Evolutionary conservation across 345 rosid species (phyloP).

Genomic region (Euclidium syriacum): DNA sequence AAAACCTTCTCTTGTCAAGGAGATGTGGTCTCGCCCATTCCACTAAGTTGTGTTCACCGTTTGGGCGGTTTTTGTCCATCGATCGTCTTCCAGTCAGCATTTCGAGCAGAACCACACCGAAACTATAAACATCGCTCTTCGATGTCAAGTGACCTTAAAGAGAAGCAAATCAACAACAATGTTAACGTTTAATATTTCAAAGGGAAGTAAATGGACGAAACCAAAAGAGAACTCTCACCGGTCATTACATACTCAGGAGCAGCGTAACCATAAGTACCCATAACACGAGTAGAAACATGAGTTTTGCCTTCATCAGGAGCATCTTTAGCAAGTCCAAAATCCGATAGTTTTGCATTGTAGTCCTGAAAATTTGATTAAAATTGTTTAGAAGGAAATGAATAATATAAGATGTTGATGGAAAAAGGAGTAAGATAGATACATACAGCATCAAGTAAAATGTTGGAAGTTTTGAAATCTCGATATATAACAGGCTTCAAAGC

Average conservation of each 20-base stretch:
- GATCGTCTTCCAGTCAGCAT: constrained; percentile 74
- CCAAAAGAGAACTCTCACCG: constrained; percentile 46
- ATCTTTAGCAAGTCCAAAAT: constrained; percentile 98
- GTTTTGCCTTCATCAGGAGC: constrained; percentile 99
- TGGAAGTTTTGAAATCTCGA: constrained; percentile 83
- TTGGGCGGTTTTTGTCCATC: constrained; percentile 78
- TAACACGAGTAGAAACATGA: constrained; percentile 95
- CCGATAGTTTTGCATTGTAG: constrained; percentile 92
- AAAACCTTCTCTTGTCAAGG: constrained; percentile 70
- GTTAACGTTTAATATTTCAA: not conserved
- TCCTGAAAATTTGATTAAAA: constrained; percentile 43
- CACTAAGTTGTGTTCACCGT: constrained; percentile 73
- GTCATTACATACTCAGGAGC: constrained; percentile 99
- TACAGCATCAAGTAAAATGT: constrained; percentile 77
- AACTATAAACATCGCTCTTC: constrained; percentile 80
- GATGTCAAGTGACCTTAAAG: constrained; percentile 74
- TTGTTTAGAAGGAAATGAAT: not conserved
- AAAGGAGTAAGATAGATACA: constrained; percentile 17
- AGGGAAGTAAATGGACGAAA: not conserved
- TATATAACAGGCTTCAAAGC: constrained; percentile 75
- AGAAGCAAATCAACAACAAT: constrained; percentile 1
- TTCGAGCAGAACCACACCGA: constrained; percentile 78
- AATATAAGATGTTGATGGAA: not conserved
- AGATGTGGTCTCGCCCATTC: constrained; percentile 88
- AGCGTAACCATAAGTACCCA: constrained; percentile 98